phyloP scores from a whole-genome alignment of 495 filamentous ascomycete species.

The Collariella sp. region DNA sequence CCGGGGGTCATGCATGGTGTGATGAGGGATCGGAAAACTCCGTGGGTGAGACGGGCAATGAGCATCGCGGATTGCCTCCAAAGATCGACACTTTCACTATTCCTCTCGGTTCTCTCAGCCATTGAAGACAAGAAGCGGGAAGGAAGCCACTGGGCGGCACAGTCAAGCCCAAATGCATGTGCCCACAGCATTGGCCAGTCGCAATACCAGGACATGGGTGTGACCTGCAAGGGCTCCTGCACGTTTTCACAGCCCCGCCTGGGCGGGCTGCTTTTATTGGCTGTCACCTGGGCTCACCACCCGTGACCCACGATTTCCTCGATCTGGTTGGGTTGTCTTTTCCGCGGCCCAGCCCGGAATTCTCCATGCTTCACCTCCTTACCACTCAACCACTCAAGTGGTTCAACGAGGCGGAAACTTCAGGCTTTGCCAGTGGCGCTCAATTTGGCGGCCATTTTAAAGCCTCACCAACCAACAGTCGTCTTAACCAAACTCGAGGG shows the following conservation, averaged over 20 bases:
- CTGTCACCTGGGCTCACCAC: not conserved
- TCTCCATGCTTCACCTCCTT: not conserved
- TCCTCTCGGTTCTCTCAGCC: too few relatives aligned
- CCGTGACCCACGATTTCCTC: conserved; percentile 8
- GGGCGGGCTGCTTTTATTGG: conserved; percentile 1
- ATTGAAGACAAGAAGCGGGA: too few relatives aligned
- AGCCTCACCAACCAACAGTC: not conserved
- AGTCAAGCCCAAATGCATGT: conserved; percentile 13
- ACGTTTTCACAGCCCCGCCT: conserved; percentile 3
- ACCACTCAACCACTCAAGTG: not conserved
- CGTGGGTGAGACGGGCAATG: too few relatives aligned
- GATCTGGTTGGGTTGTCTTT: conserved; percentile 6
- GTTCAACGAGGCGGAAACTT: not conserved
- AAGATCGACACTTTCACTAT: too few relatives aligned
- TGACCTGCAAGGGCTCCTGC: conserved; percentile 13
- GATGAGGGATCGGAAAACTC: not conserved
- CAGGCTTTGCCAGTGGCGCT: not conserved
- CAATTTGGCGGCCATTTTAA: conserved; percentile 1
- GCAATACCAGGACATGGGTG: not conserved
- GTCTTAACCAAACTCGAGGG: not conserved
- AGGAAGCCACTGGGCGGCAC: not conserved
- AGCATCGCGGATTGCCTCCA: too few relatives aligned
- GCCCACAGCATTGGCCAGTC: conserved; percentile 12
- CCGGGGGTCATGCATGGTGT: too few relatives aligned
- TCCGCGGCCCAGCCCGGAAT: not conserved